Evolutionary conservation across 116 monocot genomes (phyloP), one percentile per base, ranked within the genome.

Genomic region (Cymodocea nodosa): DNA sequence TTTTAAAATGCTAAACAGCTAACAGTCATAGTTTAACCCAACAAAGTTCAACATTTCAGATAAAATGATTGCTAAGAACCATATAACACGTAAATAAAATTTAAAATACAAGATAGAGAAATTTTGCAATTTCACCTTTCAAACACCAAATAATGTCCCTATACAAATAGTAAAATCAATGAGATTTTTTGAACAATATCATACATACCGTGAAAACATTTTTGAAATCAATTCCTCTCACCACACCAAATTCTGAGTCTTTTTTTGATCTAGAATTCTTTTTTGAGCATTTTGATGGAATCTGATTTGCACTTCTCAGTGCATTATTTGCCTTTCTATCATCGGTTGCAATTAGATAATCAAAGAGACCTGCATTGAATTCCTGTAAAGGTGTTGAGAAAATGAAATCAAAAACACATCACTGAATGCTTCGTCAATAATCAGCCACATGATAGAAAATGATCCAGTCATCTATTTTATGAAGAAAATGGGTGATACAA

Each of bases 151-250:
- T n/a, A 17, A 3, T 54, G 15, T 16, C 14, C 54, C 17, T 23
- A 59, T 3, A 59, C 30, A 30, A 25, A 59, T 25, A 10, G 6
- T 3, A 59, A 25, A 13, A 52, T 17, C n/a, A 34, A 8, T 49
- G 19, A 50, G 24, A 50, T 15, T 50, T 64, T 10, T 17, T 50
- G 22, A 24, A 50, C 8, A 64, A 23, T 14, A 20, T n/a, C n/a
- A n/a, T n/a, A 65, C 83, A 56, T 81, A 94, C 95, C 69, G 95
- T 95, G 66, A 76, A 95, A 37, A 95, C 95, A 79, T 95, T 85
- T 75, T 95, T 90, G 83, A 95, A 95, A 70, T 95, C 95, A 55
- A 95, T 81, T 76, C 95, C 95, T 78, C 95, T 95, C 40, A 90
- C 95, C 20, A 90, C 95, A 17, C 95, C 90, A 66, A 95, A 95